Evolutionary conservation across 202 grass and related monocot genomes (phyloP), one percentile per base, ranked within the genome.

Genomic region (Eragrostis tef): DNA sequence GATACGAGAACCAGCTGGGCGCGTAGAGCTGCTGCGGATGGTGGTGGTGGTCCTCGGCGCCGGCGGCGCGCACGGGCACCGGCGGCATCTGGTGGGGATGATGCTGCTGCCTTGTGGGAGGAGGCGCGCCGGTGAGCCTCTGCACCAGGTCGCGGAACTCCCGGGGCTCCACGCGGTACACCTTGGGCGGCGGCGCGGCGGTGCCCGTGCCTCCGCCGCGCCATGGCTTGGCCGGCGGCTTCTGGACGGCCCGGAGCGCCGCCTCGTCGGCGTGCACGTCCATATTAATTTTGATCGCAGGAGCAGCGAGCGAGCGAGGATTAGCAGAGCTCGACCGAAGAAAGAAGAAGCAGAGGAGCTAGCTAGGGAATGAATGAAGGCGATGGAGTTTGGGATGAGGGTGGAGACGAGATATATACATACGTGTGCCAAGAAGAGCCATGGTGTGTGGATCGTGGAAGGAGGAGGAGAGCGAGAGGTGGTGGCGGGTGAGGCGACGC

Each of bases 61-160:
- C 73, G 0, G 13, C 51, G 22, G 77, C 52, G 5, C 78, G 71
- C 50, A 77, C 46, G 74, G 64, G 70, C 47, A 67, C 46, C 11
- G 25, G 0, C 27, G n/a, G 15, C 0, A 7, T 31, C 0, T 6
- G 45, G 0, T 6, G n/a, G 52, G 14, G 21, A 11, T 10, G 34
- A 47, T 6, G n/a, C 43, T 0, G 43, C 0, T 31, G n/a, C n/a
- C n/a, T n/a, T n/a, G n/a, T 34, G 22, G 72, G 7, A 31, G 64
- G 31, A 15, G 80, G 64, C 60, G 87, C 65, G 41, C 94, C 89
- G 11, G 94, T 94, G 64, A 97, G 89, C 67, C 75, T 69, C 91
- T 97, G 94, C 72, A 94, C 94, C n/a, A 97, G 91, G 17, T 94
- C 87, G 17, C 91, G 36, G 87, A 97, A 97, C 62, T 87, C 94